Percentiles rank a stretch among this genome's conserved stretches.
Evolutionary conservation across 2,329 filamentous ascomycete genomes (phyloP).

Genomic region (Sarocladium oryzae): DNA sequence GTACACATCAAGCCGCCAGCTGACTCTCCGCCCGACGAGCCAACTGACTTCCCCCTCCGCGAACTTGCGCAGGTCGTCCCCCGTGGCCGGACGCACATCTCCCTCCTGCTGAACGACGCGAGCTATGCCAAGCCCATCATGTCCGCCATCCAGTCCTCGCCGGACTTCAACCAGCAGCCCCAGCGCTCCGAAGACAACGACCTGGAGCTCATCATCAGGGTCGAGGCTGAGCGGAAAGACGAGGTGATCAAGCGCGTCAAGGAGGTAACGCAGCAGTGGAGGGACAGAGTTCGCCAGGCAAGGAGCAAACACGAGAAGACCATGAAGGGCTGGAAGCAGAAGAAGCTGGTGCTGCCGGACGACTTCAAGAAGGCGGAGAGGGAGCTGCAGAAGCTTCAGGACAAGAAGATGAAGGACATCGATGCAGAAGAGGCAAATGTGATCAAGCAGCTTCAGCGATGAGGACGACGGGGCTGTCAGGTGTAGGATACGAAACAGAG

Average conservation of each 20-base stretch:
- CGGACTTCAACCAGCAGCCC: conserved; percentile 55
- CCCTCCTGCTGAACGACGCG: conserved; percentile 35
- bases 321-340: conserved; percentile 43
- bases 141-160: conserved; percentile 44
- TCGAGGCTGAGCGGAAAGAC: conserved; percentile 46
- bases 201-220: conserved; percentile 48
- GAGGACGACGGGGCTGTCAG: neutral
- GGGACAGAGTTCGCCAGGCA: conserved; percentile 40
- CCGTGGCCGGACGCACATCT: conserved; percentile 33
- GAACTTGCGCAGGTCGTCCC: conserved; percentile 51
- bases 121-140: conserved; percentile 47
- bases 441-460: conserved; percentile 32
- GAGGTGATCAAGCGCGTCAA: conserved; percentile 37
- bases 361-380: conserved; percentile 41
- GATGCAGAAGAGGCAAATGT: conserved; percentile 43
- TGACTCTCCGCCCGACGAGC: conserved; percentile 14
- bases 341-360: conserved; percentile 37
- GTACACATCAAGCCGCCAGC: conserved; percentile 28
- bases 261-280: conserved; percentile 44
- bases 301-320: conserved; percentile 41
- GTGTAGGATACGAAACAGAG: neutral
- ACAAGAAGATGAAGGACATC: conserved; percentile 46
- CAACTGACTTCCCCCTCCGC: conserved; percentile 38
- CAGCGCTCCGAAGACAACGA: conserved; percentile 52
- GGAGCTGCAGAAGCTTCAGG: conserved; percentile 42